Conservation (phyloP, 768 basidiomycete species). For the Pleurotus platypus region DNA sequence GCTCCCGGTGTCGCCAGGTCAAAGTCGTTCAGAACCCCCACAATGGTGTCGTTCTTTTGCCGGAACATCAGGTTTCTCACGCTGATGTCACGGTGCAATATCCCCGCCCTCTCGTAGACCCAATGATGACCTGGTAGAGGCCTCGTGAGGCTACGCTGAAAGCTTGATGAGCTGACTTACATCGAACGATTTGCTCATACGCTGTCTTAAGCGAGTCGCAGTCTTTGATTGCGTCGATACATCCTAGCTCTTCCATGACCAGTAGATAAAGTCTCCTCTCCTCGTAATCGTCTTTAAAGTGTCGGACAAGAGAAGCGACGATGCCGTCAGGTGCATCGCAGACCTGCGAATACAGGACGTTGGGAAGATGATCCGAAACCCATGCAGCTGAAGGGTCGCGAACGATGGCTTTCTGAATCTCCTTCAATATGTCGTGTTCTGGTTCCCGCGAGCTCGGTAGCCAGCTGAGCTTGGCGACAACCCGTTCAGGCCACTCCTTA, state of each 20-base stretch:
- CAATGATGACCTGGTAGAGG: not conserved
- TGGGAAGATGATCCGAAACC: constrained; percentile 1
- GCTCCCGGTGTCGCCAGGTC: not conserved
- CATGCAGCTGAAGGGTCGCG: not conserved
- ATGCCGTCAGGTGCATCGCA: not conserved
- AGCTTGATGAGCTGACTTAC: not conserved
- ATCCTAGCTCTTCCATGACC: not conserved
- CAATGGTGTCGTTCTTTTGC: not conserved
- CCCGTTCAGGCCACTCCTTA: not conserved
- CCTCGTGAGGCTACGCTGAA: too few species aligned
- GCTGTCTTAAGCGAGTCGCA: not conserved
- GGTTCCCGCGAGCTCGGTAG: not conserved
- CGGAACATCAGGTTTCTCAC: not conserved
- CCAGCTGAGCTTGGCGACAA: constrained; percentile 2
- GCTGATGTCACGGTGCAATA: constrained; percentile 6
- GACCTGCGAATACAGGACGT: not conserved
- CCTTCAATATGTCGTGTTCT: not conserved
- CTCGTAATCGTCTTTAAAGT: not conserved
- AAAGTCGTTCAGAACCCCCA: constrained; percentile 1
- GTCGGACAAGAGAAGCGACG: not conserved
- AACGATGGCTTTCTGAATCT: not conserved
- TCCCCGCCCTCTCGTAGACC: not conserved
- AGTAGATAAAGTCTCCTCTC: not conserved
- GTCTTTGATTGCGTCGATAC: not conserved
- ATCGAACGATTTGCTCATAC: not conserved